phyloP scores from a whole-genome alignment of 1,284 basidiomycete species.

The Somion occarium region DNA sequence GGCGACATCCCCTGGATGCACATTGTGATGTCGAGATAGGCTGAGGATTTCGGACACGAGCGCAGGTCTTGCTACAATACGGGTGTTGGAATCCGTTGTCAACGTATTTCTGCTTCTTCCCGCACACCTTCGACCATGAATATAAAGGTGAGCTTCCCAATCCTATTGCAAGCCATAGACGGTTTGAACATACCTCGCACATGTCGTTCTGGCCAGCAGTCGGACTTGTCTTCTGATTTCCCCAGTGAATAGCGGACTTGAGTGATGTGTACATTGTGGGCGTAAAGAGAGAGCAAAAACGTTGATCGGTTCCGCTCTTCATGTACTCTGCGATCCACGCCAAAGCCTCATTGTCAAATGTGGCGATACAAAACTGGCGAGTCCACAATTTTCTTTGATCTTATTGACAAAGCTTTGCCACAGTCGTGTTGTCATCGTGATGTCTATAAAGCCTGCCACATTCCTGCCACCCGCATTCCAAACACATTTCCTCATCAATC shows the following conservation, averaged over 20 bases:
- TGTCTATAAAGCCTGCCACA: slow-evolving; percentile 3
- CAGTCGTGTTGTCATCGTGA: background rate
- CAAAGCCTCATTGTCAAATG: slow-evolving; percentile 3
- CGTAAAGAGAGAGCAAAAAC: slow-evolving; percentile 1
- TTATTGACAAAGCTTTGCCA: background rate
- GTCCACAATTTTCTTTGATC: background rate
- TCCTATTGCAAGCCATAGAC: background rate
- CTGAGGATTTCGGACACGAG: slow-evolving; percentile 28
- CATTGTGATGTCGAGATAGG: slow-evolving; percentile 30
- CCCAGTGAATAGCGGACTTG: slow-evolving; percentile 12
- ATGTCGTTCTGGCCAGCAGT: slow-evolving; percentile 25
- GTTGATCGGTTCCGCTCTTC: slow-evolving; percentile 1
- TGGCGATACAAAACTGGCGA: slow-evolving; percentile 1
- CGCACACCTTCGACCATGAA: slow-evolving; percentile 40
- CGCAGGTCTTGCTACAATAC: slow-evolving; percentile 59
- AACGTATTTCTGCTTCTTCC: slow-evolving; percentile 52
- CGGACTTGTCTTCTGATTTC: background rate
- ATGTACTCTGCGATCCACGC: slow-evolving; percentile 11
- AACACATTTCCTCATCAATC: background rate
- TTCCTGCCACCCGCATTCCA: background rate
- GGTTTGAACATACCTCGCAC: slow-evolving; percentile 33
- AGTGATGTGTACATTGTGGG: slow-evolving; percentile 12
- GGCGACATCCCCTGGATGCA: slow-evolving; percentile 42
- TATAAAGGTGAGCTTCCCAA: background rate
- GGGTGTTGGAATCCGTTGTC: slow-evolving; percentile 51